Base-by-base conservation (phyloP, 2,329 filamentous ascomycete genomes). In the Alternaria burnsii region DNA sequence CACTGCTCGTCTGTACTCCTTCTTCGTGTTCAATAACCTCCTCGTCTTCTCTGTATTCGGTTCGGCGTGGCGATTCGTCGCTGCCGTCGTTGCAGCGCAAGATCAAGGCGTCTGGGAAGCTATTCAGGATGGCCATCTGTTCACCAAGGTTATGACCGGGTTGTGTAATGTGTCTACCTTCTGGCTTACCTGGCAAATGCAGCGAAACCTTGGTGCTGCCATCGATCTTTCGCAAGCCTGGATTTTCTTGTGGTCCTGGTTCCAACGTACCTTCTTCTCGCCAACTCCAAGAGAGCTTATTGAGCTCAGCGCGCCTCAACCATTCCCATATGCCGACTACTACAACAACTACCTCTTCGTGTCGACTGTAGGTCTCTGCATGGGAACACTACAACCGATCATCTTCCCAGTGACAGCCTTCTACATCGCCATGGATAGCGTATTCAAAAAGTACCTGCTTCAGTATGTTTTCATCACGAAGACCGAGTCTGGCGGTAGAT, bases 311-410 rank as follows among this genome's bases (percentile, higher is more conserved):
- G 94, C 95, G 1, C 95, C 95, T 0, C 93, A 92, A 10, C 84
- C 92, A 0, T 97, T 99, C 76, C 93, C 97, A 66, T 98, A 97
- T 73, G 93, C 94, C 59, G 93, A 89, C 68, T 97, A 98, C 80
- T 98, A 97, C 85, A 98, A 97, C 80, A 97, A 96, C 78, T 97
- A 97, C 78, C 84, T 98, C 30, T 98, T 92, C 81, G 97, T 98
- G 79, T 84, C 90, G 22, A 97, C 94, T 0, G 91, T 97, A 24
- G 91, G 92, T 0, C 84, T 98, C 12, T 92, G 89, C 70, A 97
- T 94, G 74, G 89, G 90, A 1, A 88, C 89, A 2, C 85, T 98
- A 46, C 94, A 97, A 78, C 95, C 95, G 0, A 85, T 98, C 34
- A 90, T 96, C 3, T 85, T 99, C 7, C 90, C 92, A 0, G 90